Base-by-base conservation (phyloP, 441 rosid species). In the Adansonia gregorii region DNA sequence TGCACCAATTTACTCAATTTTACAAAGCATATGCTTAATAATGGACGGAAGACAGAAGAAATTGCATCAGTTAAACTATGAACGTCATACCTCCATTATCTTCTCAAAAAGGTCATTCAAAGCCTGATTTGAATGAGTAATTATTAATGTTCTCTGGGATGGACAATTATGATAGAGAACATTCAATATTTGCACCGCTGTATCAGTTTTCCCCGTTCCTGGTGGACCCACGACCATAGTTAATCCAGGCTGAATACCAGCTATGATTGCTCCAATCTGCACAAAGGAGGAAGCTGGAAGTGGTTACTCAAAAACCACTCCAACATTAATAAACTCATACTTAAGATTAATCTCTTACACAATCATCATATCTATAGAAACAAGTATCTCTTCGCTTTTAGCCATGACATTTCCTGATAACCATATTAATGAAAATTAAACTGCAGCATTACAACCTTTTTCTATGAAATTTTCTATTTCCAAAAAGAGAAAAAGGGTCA, bases 181-280 rank as follows among this genome's bases (percentile, higher is more conserved):
- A 71, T 94, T 94, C 86, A 96, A 86, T 69, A 96, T 91, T 83
- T 96, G 99, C 86, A 96, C 99, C 60, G 98, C 99, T 73, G 98
- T 96, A 85, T 96, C 99, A 66, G 98, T 94, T 89, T 96, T 96
- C 80, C 99, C 99, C 0, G 98, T 96, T 83, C 99, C 99, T 17
- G 99, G 99, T 24, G 99, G 99, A 81, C 99, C 99, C 35, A 96
- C 99, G 76, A 94, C 98, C 99, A 96, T 93, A 48, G 98, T 93
- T 51, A 96, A 87, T 74, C 99, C 99, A 43, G 99, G 98, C 86
- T 96, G 98, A 83, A 94, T 85, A 77, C 99, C 99, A 76, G 98
- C 94, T 72, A 91, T 90, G 81, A 96, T 96, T 35, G 99, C 99
- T 80, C 97, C 98, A 80, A 92, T 86, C 98, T 96, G 91, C 81